Percentiles rank a stretch among this genome's conserved stretches.
Conservation (phyloP, 2,329 filamentous ascomycete genomes). For the Nemania sp. region DNA sequence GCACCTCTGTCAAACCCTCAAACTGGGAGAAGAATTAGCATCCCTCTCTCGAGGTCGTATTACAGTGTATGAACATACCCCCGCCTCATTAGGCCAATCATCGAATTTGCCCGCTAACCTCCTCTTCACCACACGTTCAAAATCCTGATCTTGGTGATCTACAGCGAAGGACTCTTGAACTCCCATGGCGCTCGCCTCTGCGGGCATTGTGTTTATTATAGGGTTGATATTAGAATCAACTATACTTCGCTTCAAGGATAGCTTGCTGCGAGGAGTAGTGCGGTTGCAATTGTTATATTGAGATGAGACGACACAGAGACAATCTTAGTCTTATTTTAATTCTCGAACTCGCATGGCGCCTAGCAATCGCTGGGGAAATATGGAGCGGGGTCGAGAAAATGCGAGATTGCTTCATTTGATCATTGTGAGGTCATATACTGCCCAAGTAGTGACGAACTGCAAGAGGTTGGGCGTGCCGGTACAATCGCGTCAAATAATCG, state of each 20-base stretch:
- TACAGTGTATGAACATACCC: conserved; percentile 53
- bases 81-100: conserved; percentile 64
- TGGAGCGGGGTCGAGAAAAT: not conserved
- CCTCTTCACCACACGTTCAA: conserved; percentile 42
- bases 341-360: not conserved
- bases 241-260: not conserved
- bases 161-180: not conserved
- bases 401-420: not conserved
- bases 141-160: conserved; percentile 42
- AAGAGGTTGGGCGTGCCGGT: not conserved
- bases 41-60: not conserved
- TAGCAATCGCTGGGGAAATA: too few species aligned
- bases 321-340: not conserved
- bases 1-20: conserved; percentile 73
- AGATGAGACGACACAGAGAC: too few species aligned
- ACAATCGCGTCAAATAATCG: not conserved
- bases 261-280: not conserved
- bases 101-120: conserved; percentile 45
- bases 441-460: not conserved
- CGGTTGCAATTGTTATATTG: not conserved
- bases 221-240: not conserved
- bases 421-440: conserved; percentile 15
- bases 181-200: not conserved
- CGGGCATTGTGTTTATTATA: conserved; percentile 5
- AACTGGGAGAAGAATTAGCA: conserved; percentile 63